phyloP scores from a whole-genome alignment of 2,329 filamentous ascomycete genomes.

The Pseudopyricularia cyperi region DNA sequence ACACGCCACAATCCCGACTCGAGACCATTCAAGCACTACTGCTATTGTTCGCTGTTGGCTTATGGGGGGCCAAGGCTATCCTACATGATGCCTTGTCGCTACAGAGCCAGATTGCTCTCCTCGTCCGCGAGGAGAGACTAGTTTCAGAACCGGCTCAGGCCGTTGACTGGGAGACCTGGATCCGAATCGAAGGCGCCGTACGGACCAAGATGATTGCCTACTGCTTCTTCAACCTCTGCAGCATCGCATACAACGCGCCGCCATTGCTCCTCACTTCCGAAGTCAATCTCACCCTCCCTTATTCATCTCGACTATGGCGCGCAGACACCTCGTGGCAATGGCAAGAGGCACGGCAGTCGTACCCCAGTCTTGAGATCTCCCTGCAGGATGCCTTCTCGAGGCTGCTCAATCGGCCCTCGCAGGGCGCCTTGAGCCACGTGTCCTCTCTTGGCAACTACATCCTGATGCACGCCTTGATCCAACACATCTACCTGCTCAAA shows the following conservation, averaged over 20 bases:
- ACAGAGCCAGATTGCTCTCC: conserved; percentile 42
- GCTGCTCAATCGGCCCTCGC: conserved; percentile 37
- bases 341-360: conserved; percentile 42
- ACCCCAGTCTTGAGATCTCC: conserved; percentile 30
- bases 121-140: conserved; percentile 46
- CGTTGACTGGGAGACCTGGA: conserved; percentile 47
- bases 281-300: conserved; percentile 40
- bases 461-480: conserved; percentile 57
- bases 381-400: conserved; percentile 44
- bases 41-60: conserved; percentile 44
- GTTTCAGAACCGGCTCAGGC: conserved; percentile 31
- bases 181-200: conserved; percentile 40
- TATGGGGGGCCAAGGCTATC: conserved; percentile 49
- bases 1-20: conserved; percentile 43
- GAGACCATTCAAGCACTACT: conserved; percentile 54
- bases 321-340: conserved; percentile 46
- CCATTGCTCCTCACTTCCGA: conserved; percentile 46
- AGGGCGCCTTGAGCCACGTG: conserved; percentile 33
- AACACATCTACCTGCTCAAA: conserved; percentile 59
- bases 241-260: conserved; percentile 47
- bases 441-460: conserved; percentile 57
- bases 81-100: conserved; percentile 45
- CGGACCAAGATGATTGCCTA: conserved; percentile 48
- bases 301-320: conserved; percentile 42
- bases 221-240: conserved; percentile 51